Percentiles rank a stretch among this genome's conserved stretches.
Conservation (phyloP, 2,329 filamentous ascomycete species). For the Nemania sp. region DNA sequence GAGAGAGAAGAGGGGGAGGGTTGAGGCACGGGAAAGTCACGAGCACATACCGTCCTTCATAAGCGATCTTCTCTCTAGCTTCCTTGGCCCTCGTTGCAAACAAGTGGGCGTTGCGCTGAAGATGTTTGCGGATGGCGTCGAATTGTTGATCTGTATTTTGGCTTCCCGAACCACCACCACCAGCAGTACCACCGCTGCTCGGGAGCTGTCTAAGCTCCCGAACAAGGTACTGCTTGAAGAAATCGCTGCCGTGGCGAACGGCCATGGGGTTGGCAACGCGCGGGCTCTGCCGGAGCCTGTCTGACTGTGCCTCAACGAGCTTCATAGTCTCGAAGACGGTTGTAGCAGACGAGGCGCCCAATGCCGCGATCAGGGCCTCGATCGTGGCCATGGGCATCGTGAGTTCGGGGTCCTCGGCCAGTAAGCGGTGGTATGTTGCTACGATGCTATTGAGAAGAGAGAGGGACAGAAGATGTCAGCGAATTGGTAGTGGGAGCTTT, state of each 20-base stretch:
- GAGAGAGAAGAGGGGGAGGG: neutral
- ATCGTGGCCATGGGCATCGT: constrained; percentile 97
- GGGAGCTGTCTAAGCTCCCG: constrained; percentile 66
- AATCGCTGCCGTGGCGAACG: constrained; percentile 88
- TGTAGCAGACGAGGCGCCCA: constrained; percentile 75
- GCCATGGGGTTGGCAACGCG: constrained; percentile 87
- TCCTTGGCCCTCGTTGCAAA: constrained; percentile 89
- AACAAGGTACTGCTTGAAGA: constrained; percentile 93
- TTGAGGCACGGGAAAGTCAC: too few relatives aligned
- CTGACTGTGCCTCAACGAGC: constrained; percentile 76
- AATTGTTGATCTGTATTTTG: constrained; percentile 61
- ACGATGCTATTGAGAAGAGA: constrained; percentile 51
- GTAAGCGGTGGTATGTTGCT: constrained; percentile 56
- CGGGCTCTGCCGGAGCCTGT: constrained; percentile 65
- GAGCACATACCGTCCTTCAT: constrained; percentile 56
- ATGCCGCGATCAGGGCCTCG: constrained; percentile 84
- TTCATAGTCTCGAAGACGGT: constrained; percentile 95
- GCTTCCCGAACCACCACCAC: constrained; percentile 33
- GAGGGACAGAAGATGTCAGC: neutral
- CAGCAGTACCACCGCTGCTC: constrained; percentile 30
- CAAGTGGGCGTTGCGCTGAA: constrained; percentile 81
- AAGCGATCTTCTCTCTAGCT: constrained; percentile 79
- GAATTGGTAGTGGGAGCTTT: neutral
- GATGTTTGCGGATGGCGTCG: constrained; percentile 78
- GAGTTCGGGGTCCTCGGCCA: constrained; percentile 73